phyloP scores from a whole-genome alignment of 2,329 filamentous ascomycete genomes.

The Colletotrichum sp. region DNA sequence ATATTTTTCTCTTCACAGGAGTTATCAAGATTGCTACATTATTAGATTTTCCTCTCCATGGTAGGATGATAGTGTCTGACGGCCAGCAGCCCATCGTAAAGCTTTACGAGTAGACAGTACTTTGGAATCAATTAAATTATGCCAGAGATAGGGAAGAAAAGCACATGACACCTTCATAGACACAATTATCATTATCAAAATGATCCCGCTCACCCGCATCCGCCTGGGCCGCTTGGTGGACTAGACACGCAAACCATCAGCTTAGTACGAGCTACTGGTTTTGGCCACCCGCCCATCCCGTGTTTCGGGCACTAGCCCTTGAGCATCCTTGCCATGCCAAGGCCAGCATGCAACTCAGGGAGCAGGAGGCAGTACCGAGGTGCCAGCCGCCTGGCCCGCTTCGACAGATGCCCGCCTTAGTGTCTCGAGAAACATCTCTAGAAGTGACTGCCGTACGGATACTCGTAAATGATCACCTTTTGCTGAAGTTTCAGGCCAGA shows the following conservation, averaged over 20 bases:
- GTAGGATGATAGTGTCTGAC: too few relatives aligned
- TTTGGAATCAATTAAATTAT: too few relatives aligned
- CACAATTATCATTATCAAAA: neutral
- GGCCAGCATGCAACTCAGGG: neutral
- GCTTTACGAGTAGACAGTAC: too few relatives aligned
- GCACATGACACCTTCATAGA: neutral
- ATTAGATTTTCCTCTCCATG: too few relatives aligned
- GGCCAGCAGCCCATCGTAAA: too few relatives aligned
- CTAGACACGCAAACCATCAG: neutral
- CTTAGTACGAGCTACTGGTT: neutral
- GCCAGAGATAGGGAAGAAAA: too few relatives aligned
- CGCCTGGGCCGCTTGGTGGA: neutral
- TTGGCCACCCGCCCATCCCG: neutral
- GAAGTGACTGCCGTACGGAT: neutral
- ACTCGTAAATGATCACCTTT: accelerated
- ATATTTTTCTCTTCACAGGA: too few relatives aligned
- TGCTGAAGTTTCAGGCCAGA: neutral
- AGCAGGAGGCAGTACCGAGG: neutral
- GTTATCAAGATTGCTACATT: too few relatives aligned
- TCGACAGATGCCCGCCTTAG: neutral
- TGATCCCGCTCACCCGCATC: accelerated
- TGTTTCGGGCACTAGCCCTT: neutral
- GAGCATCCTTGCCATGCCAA: neutral
- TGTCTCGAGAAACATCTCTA: neutral
- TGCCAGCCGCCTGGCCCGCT: neutral